Evolutionary conservation across 257 asterid species (phyloP), one percentile per base, ranked within the genome.

Genomic region (Hygrophila difformis): DNA sequence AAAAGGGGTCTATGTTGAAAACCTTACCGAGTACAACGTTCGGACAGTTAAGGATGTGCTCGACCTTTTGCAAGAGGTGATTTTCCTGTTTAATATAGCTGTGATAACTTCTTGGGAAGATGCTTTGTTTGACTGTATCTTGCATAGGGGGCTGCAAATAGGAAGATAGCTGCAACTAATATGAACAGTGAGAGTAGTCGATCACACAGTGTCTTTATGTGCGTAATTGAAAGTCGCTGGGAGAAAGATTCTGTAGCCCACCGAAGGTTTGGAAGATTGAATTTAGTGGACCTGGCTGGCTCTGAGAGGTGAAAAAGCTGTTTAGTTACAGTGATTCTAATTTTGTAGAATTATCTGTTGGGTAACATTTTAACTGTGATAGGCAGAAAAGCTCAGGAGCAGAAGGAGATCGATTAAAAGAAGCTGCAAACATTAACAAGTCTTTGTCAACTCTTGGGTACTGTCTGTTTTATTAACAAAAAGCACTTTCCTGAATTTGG

Each of bases 361-460:
- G 47, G 39, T 57, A 31, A 61, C 41, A 22, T 64, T 28, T 56
- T 33, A 35, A 44, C 24, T 44, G 55, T 66, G 40, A 53, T 59
- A 85, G 96, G 81, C 88, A 82, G 73, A 85, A 81, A 74, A 78
- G 81, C 62, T 85, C 94, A 39, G 94, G 92, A 41, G 92, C 92
- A 35, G 96, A 85, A 70, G 88, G 92, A 58, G 94, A 74, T 42
- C 88, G 92, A 56, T 61, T 85, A 74, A 85, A 74, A 72, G 96
- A 81, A 76, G 96, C 94, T 45, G 92, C 92, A 49, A 85, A 76
- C 47, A 85, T 85, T 54, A 85, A 85, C 75, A 85, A 76, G 72
- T 81, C 96, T 17, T 65, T 78, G 39, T 81, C 96, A 38, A 85
- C 96, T 65, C 83, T 81, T 34, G 96, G 96, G 94, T 85, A 81